Base-by-base conservation (phyloP, 306 rosid genomes). In the Inga laurina region DNA sequence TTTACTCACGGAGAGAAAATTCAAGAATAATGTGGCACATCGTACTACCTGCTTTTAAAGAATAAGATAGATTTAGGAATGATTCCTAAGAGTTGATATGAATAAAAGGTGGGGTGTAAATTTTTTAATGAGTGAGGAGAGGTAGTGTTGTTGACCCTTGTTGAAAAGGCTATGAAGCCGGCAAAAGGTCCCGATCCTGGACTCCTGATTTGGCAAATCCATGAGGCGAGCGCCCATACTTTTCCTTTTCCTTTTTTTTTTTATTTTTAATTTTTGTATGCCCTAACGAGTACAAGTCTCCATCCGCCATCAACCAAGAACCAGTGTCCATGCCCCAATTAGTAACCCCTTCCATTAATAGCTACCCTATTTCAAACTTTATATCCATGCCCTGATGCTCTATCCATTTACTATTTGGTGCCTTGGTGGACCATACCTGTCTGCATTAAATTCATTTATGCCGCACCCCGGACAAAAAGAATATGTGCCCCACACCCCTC, bases 171-270 rank as follows among this genome's bases (percentile, higher is more conserved):
- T 44, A 44, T 27, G 0, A 19, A 54, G 22, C 22, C 61, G 4
- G 15, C 22, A 22, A 49, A 74, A 3, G 76, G 59, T 24, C 22
- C 8, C 10, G 13, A n/a, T 8, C n/a, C 13, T 57, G 22, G 19
- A 61, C 34, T 24, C 67, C 2, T 21, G 51, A 21, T 43, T 79
- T 72, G 48, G 68, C 82, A 75, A 39, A 72, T 49, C 66, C 54
- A 27, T 69, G 61, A 62, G 76, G 82, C 68, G 34, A 52, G 35
- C 61, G 76, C 39, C 76, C 34, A 79, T 83, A 37, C 49, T 82
- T 9, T 59, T 70, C 19, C 34, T 7, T 56, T 64, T 72, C 27
- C 22, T 8, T 57, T 72, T 72, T 48, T 49, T 49, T 34, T 34
- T 34, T 34, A n/a, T 32, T 32, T 32, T 32, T 1, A 32, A 32